Conservation (phyloP, 2,329 filamentous ascomycete genomes). For the Fusarium siculi region DNA sequence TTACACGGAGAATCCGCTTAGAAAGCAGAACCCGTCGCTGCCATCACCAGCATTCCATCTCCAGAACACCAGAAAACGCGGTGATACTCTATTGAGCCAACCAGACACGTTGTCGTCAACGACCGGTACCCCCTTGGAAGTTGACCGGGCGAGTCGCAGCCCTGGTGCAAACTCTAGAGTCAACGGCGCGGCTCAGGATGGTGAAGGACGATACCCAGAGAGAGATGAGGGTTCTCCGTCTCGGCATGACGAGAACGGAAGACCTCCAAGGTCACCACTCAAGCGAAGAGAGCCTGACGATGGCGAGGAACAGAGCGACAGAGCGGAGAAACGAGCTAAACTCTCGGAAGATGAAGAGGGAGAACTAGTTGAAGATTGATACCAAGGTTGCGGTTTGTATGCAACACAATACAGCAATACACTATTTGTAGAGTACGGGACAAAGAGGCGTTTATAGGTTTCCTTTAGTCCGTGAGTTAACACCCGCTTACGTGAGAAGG, state of each 20-base stretch:
- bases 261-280: slow-evolving; percentile 50
- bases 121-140: slow-evolving; percentile 60
- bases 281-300: slow-evolving; percentile 58
- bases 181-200: slow-evolving; percentile 54
- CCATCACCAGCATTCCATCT: slow-evolving; percentile 66
- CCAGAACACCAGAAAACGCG: slow-evolving; percentile 64
- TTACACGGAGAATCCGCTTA: slow-evolving; percentile 71
- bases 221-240: slow-evolving; percentile 48
- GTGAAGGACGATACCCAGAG: slow-evolving; percentile 45
- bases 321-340: slow-evolving; percentile 57
- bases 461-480: slow-evolving; percentile 19
- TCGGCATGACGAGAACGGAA: slow-evolving; percentile 47
- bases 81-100: slow-evolving; percentile 55
- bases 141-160: slow-evolving; percentile 62
- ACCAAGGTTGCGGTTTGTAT: background rate
- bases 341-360: slow-evolving; percentile 62
- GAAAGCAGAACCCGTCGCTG: slow-evolving; percentile 65
- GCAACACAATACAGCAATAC: background rate
- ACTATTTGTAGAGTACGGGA: slow-evolving; percentile 31
- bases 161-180: slow-evolving; percentile 57
- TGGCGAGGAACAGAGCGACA: slow-evolving; percentile 46
- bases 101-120: slow-evolving; percentile 59
- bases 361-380: slow-evolving; percentile 55
- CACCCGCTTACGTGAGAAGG: slow-evolving; percentile 15
- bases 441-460: slow-evolving; percentile 40